Base-by-base conservation (phyloP, 768 basidiomycete genomes). In the Calocybe indica region DNA sequence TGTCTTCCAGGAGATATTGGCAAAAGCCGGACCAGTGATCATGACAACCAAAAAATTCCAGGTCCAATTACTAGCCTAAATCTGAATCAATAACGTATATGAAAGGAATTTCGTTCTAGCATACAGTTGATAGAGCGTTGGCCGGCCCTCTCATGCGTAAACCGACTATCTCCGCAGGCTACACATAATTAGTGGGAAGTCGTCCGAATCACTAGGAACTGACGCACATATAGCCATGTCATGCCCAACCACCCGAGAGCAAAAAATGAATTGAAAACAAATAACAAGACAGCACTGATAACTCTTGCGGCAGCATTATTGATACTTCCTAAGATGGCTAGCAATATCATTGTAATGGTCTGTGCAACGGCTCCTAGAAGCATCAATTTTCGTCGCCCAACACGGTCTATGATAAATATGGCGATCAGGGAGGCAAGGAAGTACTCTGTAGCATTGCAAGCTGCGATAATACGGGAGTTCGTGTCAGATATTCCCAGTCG, bases 191-290 rank as follows among this genome's bases (percentile, higher is more conserved):
- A 52, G 46, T 7, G n/a, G 32, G 10, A 22, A 11, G 15, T 5
- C 39, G 29, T 12, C 2, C 3, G 36, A 34, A 12, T 7, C 22
- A 15, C 31, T 31, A 34, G 39, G 8, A 32, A 32, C 32, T 42
- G 11, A 67, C 78, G 57, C 51, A 80, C 79, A 54, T 82, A 83
- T 50, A 85, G 66, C 81, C 82, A 85, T 1, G 83, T 81, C 76
- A 83, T 81, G 12, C 82, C 80, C 37, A 85, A 60, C 82, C 82
- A 86, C 0, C 83, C 83, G 45, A 82, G 63, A 0, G 82, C 82
- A 57, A 86, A 86, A 66, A 81, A 79, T 11, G 78, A 78, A 61
- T 84, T 83, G 71, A 83, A 85, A n/a, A 82, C 73, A 58, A 86
- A 85, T 1, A 85, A 61, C 2, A 82, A 57, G 33, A 83, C 69